Percentiles rank a stretch among this genome's conserved stretches.
Evolutionary conservation across 345 rosid genomes (phyloP).

Genomic region (Rhodomyrtus tomentosa): DNA sequence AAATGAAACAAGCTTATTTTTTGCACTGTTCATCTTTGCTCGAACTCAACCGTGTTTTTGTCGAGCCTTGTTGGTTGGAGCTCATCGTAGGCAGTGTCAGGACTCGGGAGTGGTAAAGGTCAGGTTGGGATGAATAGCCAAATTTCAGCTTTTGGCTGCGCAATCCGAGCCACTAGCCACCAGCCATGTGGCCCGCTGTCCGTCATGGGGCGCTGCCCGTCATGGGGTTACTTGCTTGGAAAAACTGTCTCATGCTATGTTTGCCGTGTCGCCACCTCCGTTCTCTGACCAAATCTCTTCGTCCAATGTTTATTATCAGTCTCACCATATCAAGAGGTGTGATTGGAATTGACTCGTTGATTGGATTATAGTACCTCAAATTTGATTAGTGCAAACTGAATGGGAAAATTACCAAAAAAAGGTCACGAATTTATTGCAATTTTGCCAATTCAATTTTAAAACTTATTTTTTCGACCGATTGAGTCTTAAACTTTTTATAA

Average conservation of each 20-base stretch:
- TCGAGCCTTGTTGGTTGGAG: background rate
- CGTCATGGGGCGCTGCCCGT: background rate
- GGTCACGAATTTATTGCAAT: too few species aligned
- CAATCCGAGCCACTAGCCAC: background rate
- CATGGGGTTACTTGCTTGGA: background rate
- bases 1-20: background rate
- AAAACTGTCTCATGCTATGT: background rate
- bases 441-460: too few species aligned
- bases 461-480: too few species aligned
- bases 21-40: background rate
- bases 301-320: background rate
- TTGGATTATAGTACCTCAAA: background rate
- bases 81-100: background rate
- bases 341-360: background rate
- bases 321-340: background rate
- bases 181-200: background rate
- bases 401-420: too few species aligned
- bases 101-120: background rate
- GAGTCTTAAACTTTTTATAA: too few species aligned
- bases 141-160: background rate
- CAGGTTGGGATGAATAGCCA: background rate
- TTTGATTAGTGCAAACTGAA: background rate
- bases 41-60: background rate
- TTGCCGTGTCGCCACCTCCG: background rate
- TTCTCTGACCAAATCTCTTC: background rate